Evolutionary conservation across 176 grass and related monocot genomes (phyloP).

Genomic region (Thinopyrum elongatum): DNA sequence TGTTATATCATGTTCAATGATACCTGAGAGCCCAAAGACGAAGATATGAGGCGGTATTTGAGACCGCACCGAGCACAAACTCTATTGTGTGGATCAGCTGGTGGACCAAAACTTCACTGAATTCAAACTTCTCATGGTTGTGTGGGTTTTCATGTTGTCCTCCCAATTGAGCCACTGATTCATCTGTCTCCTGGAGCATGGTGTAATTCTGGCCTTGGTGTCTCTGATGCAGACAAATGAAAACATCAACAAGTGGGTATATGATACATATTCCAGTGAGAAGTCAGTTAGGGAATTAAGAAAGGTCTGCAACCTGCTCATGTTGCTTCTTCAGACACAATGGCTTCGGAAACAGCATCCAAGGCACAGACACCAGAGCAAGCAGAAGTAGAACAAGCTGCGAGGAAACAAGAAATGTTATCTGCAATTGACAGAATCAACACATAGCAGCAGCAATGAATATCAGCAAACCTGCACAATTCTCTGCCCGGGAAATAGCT

Average conservation of each 20-base stretch:
- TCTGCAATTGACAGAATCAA: neutral
- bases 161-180: conserved; percentile 56
- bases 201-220: conserved; percentile 68
- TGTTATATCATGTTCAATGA: neutral
- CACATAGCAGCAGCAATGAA: neutral
- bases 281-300: neutral
- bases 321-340: conserved; percentile 81
- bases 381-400: conserved; percentile 78
- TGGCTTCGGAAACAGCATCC: conserved; percentile 96
- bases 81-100: conserved; percentile 96
- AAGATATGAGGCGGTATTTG: conserved; percentile 97
- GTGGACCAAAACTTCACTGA: conserved; percentile 90
- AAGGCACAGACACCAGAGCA: conserved; percentile 89
- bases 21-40: conserved; percentile 99
- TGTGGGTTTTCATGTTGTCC: conserved; percentile 49
- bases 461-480: conserved; percentile 65
- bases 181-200: conserved; percentile 60
- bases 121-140: conserved; percentile 77
- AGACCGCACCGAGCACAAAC: conserved; percentile 97
- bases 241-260: neutral
- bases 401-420: conserved; percentile 12
- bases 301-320: conserved; percentile 37
- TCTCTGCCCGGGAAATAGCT: conserved; percentile 89
- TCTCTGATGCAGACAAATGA: conserved; percentile 46
- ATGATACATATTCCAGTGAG: neutral